Evolutionary conservation across 768 basidiomycete genomes (phyloP).

Genomic region (Fomitopsis pulvina): DNA sequence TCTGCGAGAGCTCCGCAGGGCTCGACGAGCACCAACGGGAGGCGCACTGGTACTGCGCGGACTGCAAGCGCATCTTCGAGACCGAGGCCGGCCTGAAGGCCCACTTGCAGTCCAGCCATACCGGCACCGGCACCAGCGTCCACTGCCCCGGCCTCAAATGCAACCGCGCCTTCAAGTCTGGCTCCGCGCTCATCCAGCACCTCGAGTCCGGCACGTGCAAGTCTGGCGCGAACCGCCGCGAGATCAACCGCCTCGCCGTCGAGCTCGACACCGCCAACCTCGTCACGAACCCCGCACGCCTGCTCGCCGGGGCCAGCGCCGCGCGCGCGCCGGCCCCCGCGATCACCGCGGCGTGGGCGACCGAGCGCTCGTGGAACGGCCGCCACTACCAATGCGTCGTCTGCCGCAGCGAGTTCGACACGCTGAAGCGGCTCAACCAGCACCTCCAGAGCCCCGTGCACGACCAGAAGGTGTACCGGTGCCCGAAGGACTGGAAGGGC

Average conservation of each 20-base stretch:
- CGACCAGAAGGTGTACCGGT: conserved; percentile 44
- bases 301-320: conserved; percentile 29
- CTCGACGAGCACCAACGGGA: conserved; percentile 22
- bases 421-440: conserved; percentile 44
- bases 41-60: conserved; percentile 33
- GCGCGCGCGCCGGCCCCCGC: no score
- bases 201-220: conserved; percentile 54
- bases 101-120: conserved; percentile 50
- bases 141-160: conserved; percentile 39
- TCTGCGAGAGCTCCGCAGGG: neutral
- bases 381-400: conserved; percentile 55
- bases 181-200: conserved; percentile 52
- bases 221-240: conserved; percentile 38
- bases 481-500: conserved; percentile 32
- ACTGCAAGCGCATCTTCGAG: conserved; percentile 39
- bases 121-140: conserved; percentile 36
- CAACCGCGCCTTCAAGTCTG: conserved; percentile 38
- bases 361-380: conserved; percentile 35
- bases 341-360: conserved; percentile 29
- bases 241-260: conserved; percentile 35
- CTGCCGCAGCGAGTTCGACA: conserved; percentile 39
- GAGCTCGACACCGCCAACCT: conserved; percentile 37
- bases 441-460: conserved; percentile 63
- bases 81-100: conserved; percentile 32
- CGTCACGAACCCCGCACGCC: conserved; percentile 50